Evolutionary conservation across 202 grass and related monocot genomes (phyloP), one percentile per base, ranked within the genome.

Genomic region (Setaria viridis): DNA sequence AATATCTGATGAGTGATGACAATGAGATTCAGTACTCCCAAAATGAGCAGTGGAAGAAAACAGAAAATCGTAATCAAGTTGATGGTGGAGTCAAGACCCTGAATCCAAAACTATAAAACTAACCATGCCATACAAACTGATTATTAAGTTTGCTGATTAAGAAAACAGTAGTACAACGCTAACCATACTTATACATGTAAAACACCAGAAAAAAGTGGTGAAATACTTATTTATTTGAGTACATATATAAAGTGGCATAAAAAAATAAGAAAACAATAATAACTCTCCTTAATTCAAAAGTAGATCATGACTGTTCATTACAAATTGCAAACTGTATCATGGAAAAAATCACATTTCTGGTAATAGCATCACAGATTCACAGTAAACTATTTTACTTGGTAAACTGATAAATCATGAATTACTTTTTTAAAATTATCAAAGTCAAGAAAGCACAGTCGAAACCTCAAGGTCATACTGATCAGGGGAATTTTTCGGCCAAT

Each of bases 1-100:
- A 99, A 84, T 42, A 99, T 91, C 96, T 99, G 92, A 57, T 65
- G 83, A 87, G 93, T 99, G 92, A 57, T 65, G 83, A 87, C 58
- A 90, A 81, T 79, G 55, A 75, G 65, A 89, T 74, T 91, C 51
- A 91, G 63, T 76, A 73, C n/a, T 57, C 25, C 34, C 72, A 62
- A 67, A 90, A 82, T 14, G 9, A 12, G 6, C 7, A 42, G 85
- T 12, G 19, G 32, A 70, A 84, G 20, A 65, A 14, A 37, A 86
- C 34, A 62, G 19, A 59, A 75, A 64, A 83, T 21, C 6, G 42
- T 16, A 79, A 78, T 51, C 9, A 69, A 4, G 3, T 45, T 78
- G 5, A 49, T 60, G 41, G 6, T 1, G 33, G 32, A 33, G 39
- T 46, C 42, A 74, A 80, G 16, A 85, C 4, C 15, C 5, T 71